Evolutionary conservation across 495 filamentous ascomycete species (phyloP), one percentile per base, ranked within the genome.

Genomic region (Podospora comata): DNA sequence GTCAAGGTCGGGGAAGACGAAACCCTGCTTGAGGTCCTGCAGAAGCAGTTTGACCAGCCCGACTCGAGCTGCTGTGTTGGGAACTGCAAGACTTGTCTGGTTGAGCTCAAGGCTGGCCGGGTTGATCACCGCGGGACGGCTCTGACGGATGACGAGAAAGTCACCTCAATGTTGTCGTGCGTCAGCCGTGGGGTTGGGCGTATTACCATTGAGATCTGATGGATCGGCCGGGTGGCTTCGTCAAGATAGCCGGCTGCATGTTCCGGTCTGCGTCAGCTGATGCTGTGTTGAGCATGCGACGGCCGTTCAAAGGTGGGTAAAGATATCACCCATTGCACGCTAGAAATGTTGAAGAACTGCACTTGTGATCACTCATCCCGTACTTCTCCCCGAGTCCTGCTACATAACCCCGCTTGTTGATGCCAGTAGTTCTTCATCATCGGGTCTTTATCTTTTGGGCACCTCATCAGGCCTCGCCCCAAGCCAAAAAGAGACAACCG

Each of bases 31-130:
- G 79, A 84, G 69, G 76, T 79, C 15, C 66, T 84, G 34, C 73
- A 77, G 65, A 70, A 62, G 30, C 64, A 76, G 16, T 82, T 83
- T 65, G 81, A 71, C 2, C 77, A 78, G 20, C 78, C 86, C 0
- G 80, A 80, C 28, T 82, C 76, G 39, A 85, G 82, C 61, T 88
- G 85, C 74, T 82, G 84, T 74, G 82, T 83, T 5, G 86, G 85
- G 0, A 88, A 87, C 70, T 88, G 86, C 65, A 85, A 85, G 3
- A 87, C 85, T n/a, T 88, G 85, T 71, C 77, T 73, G 67, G 79
- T 88, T 20, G 67, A 64, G 16, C 70, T 87, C 58, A 82, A 76
- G 73, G 75, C 69, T 3, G 86, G 86, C 6, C 67, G 75, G 62
- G 82, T 88, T 13, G 82, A 85, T 16, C 85, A 87, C 76, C 75